Evolutionary conservation across 208 protist genomes (phyloP).

Genomic region (Acanthamoeba royreba): DNA sequence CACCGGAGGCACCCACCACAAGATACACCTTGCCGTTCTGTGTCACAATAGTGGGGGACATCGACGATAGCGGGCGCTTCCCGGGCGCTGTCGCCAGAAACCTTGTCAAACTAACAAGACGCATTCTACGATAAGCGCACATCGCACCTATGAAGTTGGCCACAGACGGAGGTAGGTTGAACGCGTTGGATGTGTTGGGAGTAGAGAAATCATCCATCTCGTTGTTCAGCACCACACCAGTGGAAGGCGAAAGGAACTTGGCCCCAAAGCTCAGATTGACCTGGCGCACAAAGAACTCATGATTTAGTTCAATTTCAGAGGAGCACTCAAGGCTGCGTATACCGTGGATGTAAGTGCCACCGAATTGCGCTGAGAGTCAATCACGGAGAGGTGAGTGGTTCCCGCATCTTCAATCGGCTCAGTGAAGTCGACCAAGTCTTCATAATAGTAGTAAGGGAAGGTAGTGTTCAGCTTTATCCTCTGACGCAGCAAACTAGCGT

Average conservation of each 20-base stretch:
- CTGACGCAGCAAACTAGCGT: not conserved
- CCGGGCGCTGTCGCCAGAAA: slow-evolving; percentile 34
- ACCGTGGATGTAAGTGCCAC: slow-evolving; percentile 70
- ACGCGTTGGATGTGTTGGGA: slow-evolving; percentile 61
- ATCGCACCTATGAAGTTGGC: slow-evolving; percentile 63
- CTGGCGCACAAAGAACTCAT: not conserved
- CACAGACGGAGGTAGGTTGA: slow-evolving; percentile 60
- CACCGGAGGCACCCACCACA: slow-evolving; percentile 62
- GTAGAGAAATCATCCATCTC: slow-evolving; percentile 77
- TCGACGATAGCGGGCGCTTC: slow-evolving; percentile 74
- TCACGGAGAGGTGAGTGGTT: slow-evolving; percentile 68
- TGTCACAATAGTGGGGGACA: slow-evolving; percentile 70
- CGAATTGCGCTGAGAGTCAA: slow-evolving; percentile 66
- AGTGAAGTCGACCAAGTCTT: not conserved
- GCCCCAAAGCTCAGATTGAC: slow-evolving; percentile 74
- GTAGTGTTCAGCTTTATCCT: slow-evolving; percentile 20
- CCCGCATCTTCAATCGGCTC: slow-evolving; percentile 45
- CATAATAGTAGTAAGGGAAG: slow-evolving; percentile 45
- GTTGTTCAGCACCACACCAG: slow-evolving; percentile 75
- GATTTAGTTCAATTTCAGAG: not conserved
- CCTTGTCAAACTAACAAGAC: not conserved
- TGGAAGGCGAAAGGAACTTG: slow-evolving; percentile 50
- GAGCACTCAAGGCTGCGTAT: not conserved
- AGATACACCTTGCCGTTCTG: slow-evolving; percentile 36
- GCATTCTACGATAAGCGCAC: not conserved